These are phyloP conservation scores for Phyllosticta paracitricarpa DNA, from an alignment of 2,329 filamentous ascomycete genomes.

Conservation along the genomic window DNA sequence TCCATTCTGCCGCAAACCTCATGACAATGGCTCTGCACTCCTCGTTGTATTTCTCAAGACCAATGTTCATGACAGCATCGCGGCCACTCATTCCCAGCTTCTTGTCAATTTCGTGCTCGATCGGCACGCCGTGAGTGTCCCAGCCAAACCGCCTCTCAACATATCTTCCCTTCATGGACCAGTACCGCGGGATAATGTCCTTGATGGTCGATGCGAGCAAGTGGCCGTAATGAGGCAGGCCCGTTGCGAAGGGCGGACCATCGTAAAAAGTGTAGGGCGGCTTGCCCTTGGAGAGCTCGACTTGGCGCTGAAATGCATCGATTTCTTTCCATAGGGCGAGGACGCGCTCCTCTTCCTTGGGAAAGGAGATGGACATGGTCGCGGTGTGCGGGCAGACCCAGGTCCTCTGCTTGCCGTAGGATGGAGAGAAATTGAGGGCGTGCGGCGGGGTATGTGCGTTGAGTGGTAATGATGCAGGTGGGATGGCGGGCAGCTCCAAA, in stretches of 20 bases:
- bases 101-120: constrained; percentile 97
- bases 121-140: constrained; percentile 90
- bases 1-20: constrained; percentile 81
- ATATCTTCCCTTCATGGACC: constrained; percentile 93
- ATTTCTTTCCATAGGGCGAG: constrained; percentile 85
- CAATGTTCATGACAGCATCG: constrained; percentile 76
- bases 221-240: constrained; percentile 61
- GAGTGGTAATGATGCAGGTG: constrained; percentile 7
- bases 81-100: constrained; percentile 81
- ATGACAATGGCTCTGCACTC: constrained; percentile 91
- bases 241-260: constrained; percentile 48
- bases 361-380: constrained; percentile 43
- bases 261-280: constrained; percentile 90
- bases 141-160: constrained; percentile 89
- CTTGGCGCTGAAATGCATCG: constrained; percentile 79
- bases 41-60: constrained; percentile 80
- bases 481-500: constrained; percentile 5
- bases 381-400: neutral
- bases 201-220: constrained; percentile 89
- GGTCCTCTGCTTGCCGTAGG: constrained; percentile 8
- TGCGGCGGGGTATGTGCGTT: constrained; percentile 2
- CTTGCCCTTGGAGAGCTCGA: constrained; percentile 73
- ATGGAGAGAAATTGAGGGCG: neutral
- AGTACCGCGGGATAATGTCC: constrained; percentile 92
- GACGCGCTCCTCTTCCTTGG: constrained; percentile 78